A percentile compares a stretch with the other conserved stretches of the same genome.
Evolutionary conservation across 768 basidiomycete genomes (phyloP).

Genomic region (Suillus decipiens): DNA sequence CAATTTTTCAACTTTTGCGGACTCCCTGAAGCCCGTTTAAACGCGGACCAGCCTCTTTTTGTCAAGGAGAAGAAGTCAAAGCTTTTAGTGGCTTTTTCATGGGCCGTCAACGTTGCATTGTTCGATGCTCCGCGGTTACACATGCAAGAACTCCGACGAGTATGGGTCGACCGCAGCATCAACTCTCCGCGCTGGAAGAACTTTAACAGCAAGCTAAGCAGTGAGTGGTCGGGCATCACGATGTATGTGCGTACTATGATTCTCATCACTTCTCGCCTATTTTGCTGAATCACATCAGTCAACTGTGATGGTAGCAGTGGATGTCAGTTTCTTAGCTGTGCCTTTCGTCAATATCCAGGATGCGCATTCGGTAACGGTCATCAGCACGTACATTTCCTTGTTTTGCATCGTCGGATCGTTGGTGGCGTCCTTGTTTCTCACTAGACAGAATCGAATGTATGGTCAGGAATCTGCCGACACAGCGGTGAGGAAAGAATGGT

Average conservation of each 20-base stretch:
- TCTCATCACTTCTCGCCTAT: neutral
- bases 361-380: conserved; percentile 6
- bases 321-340: conserved; percentile 55
- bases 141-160: conserved; percentile 38
- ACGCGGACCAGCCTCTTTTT: conserved; percentile 43
- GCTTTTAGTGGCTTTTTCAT: conserved; percentile 11
- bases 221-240: conserved; percentile 50
- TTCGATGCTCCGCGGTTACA: conserved; percentile 50
- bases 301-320: conserved; percentile 52
- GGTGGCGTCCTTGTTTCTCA: conserved; percentile 36
- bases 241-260: conserved; percentile 41
- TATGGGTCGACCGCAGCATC: conserved; percentile 47
- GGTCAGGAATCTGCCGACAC: conserved; percentile 23
- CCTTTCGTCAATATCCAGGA: conserved; percentile 36
- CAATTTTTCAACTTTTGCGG: conserved; percentile 50
- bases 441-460: conserved; percentile 37
- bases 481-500: conserved; percentile 27
- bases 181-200: conserved; percentile 39
- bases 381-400: conserved; percentile 37
- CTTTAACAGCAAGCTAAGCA: conserved; percentile 42
- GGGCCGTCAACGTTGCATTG: conserved; percentile 18
- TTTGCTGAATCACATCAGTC: conserved; percentile 31
- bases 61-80: conserved; percentile 6
- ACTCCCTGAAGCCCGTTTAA: conserved; percentile 46
- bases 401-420: conserved; percentile 36